Conservation (phyloP, 1,284 basidiomycete genomes). For the Heimioporus punctisporus region DNA sequence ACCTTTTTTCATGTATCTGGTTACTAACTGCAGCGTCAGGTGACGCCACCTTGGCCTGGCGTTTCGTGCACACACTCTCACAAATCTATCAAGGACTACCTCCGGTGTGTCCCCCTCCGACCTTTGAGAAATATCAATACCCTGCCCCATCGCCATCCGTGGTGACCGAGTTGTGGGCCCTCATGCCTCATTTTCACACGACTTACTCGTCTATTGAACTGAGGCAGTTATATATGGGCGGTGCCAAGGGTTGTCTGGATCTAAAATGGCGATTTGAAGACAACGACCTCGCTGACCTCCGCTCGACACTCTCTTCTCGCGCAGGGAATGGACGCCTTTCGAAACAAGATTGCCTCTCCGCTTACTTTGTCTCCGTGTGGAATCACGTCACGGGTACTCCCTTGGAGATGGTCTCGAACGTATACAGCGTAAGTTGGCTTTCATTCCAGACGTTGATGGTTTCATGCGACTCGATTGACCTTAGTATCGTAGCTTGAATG, state of each 20-base stretch:
- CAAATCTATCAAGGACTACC: slow-evolving; percentile 23
- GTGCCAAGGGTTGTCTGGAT: neutral
- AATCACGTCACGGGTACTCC: slow-evolving; percentile 14
- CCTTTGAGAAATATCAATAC: slow-evolving; percentile 25
- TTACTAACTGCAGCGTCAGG: slow-evolving; percentile 20
- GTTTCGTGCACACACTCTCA: slow-evolving; percentile 33
- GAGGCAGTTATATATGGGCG: neutral
- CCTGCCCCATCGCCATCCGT: slow-evolving; percentile 4
- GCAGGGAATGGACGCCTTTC: slow-evolving; percentile 12
- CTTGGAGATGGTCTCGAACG: slow-evolving; percentile 24
- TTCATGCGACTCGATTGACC: neutral
- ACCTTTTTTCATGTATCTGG: neutral
- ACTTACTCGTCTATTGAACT: slow-evolving; percentile 12
- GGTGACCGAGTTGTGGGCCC: slow-evolving; percentile 7
- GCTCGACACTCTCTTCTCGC: slow-evolving; percentile 9
- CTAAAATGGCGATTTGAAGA: slow-evolving; percentile 21
- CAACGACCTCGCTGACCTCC: slow-evolving; percentile 17
- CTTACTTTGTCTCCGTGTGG: slow-evolving; percentile 29
- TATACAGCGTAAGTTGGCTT: slow-evolving; percentile 28
- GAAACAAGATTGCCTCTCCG: slow-evolving; percentile 35
- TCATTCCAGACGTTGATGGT: neutral
- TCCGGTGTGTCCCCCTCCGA: slow-evolving; percentile 9
- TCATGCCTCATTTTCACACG: slow-evolving; percentile 23
- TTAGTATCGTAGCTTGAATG: slow-evolving; percentile 29
- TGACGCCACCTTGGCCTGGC: slow-evolving; percentile 26